phyloP scores from a whole-genome alignment of 2,329 filamentous ascomycete species.

The Hyphodiscus sp. region DNA sequence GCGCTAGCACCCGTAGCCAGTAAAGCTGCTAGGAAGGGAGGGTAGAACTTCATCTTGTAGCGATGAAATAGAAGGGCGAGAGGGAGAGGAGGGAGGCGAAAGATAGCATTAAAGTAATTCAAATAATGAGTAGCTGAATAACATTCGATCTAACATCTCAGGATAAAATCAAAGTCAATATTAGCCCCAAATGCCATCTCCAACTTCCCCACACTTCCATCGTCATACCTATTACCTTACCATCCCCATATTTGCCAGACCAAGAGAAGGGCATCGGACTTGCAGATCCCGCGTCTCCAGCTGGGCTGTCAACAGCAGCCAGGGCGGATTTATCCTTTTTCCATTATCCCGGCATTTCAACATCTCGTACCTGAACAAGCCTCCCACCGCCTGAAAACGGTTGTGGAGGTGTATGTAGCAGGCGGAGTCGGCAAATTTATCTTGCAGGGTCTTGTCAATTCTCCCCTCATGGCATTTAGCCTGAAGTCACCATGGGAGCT shows the following conservation, averaged over 20 bases:
- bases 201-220: neutral
- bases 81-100: neutral
- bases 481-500: slow-evolving; percentile 11
- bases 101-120: neutral
- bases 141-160: neutral
- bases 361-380: neutral
- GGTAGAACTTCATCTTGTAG: slow-evolving; percentile 2
- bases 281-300: neutral
- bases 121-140: neutral
- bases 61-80: neutral
- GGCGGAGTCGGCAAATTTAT: slow-evolving; percentile 22
- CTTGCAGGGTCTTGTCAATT: slow-evolving; percentile 18
- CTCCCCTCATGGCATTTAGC: slow-evolving; percentile 16
- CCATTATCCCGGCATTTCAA: neutral
- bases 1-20: slow-evolving; percentile 19
- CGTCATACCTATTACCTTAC: neutral
- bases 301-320: too few relatives aligned
- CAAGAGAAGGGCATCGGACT: neutral
- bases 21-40: slow-evolving; percentile 19
- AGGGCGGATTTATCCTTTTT: neutral
- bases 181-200: neutral
- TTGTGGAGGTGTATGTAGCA: slow-evolving; percentile 1
- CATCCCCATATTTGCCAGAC: neutral
- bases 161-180: neutral
- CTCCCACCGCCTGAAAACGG: neutral